Evolutionary conservation across 2,329 filamentous ascomycete species (phyloP).

Genomic region (Lecanoromycetidae sp.): DNA sequence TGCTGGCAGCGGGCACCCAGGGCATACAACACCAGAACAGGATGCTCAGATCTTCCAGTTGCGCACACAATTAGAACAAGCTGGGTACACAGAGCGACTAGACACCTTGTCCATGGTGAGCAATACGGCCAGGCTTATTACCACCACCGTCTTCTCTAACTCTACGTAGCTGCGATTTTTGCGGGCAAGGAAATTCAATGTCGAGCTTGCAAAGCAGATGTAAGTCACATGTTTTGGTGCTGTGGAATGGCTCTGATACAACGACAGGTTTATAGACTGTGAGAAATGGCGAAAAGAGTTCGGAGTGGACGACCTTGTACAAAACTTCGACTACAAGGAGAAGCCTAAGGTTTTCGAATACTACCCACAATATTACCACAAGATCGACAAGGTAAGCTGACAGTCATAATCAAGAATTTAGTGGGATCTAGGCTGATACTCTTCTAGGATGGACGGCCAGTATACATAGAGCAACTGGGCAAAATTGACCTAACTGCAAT

Average conservation of each 20-base stretch:
- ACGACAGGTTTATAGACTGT: slow-evolving; percentile 67
- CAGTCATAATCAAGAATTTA: background rate
- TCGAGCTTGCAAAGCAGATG: slow-evolving; percentile 75
- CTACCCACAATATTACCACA: slow-evolving; percentile 99
- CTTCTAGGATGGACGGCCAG: slow-evolving; percentile 74
- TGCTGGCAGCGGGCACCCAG: slow-evolving; percentile 65
- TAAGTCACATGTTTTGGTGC: slow-evolving; percentile 42
- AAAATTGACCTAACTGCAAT: slow-evolving; percentile 82
- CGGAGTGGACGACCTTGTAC: slow-evolving; percentile 68
- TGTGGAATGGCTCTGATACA: background rate
- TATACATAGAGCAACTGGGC: slow-evolving; percentile 94
- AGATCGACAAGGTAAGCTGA: slow-evolving; percentile 43
- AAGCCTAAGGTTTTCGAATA: slow-evolving; percentile 73
- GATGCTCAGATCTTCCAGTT: slow-evolving; percentile 83
- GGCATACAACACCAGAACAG: slow-evolving; percentile 73
- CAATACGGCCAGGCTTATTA: slow-evolving; percentile 14
- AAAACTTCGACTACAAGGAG: slow-evolving; percentile 76
- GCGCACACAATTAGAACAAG: slow-evolving; percentile 68
- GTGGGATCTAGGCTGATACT: background rate
- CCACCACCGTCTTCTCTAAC: background rate
- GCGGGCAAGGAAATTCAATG: slow-evolving; percentile 89
- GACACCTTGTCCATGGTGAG: slow-evolving; percentile 84
- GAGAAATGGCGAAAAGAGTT: slow-evolving; percentile 88
- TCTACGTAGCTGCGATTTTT: slow-evolving; percentile 64
- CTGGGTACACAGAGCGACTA: slow-evolving; percentile 69